phyloP scores from a whole-genome alignment of 2,329 filamentous ascomycete genomes.

The Sarocladiaceae sp. region DNA sequence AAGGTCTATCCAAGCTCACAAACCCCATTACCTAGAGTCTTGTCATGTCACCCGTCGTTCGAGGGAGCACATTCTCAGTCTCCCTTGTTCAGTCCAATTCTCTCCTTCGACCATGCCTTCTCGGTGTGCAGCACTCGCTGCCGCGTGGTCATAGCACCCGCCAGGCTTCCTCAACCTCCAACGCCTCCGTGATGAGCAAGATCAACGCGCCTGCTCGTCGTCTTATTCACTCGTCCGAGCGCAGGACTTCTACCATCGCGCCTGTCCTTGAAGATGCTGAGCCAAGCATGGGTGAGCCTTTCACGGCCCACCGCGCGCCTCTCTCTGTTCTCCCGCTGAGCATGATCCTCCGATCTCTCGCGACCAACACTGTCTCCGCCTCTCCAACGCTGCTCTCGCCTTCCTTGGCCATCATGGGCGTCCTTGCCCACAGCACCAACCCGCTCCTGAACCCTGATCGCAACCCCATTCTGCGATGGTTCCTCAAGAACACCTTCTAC shows the following conservation, averaged over 20 bases:
- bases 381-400: constrained; percentile 65
- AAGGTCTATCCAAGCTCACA: neutral
- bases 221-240: constrained; percentile 32
- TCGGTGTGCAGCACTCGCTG: neutral
- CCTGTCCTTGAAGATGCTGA: constrained; percentile 21
- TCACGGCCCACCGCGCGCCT: constrained; percentile 33
- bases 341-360: constrained; percentile 64
- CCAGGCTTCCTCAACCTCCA: neutral
- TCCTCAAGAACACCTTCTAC: constrained; percentile 82
- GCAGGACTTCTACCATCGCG: constrained; percentile 29
- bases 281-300: constrained; percentile 22
- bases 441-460: constrained; percentile 67
- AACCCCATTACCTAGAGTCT: neutral
- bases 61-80: constrained; percentile 7
- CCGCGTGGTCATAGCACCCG: constrained; percentile 9
- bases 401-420: constrained; percentile 63
- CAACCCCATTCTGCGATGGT: constrained; percentile 65
- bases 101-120: constrained; percentile 7
- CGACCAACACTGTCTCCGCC: constrained; percentile 66
- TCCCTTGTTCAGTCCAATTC: neutral
- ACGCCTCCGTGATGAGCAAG: neutral
- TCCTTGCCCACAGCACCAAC: constrained; percentile 65
- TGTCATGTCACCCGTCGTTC: constrained; percentile 10
- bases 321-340: constrained; percentile 64
- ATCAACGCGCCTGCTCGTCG: constrained; percentile 17